Percentiles rank a stretch among this genome's conserved stretches.
phyloP scores from a whole-genome alignment of 176 grass and related monocot genomes.

The Echinochloa phyllopogon region DNA sequence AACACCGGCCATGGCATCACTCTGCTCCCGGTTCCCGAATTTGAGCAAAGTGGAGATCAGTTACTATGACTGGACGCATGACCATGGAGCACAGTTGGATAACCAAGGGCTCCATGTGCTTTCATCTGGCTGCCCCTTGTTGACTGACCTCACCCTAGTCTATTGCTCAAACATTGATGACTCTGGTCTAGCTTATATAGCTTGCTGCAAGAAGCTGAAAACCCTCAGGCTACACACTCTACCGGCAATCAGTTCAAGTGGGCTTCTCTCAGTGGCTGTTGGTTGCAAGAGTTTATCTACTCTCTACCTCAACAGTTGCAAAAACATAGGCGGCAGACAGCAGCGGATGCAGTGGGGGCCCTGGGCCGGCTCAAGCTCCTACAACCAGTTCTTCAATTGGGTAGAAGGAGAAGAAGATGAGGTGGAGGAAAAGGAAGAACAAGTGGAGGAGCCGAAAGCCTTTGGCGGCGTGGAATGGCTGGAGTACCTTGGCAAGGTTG shows the following conservation, averaged over 20 bases:
- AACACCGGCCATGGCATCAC: constrained; percentile 47
- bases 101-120: constrained; percentile 52
- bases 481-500: constrained; percentile 55
- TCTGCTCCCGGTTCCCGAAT: constrained; percentile 55
- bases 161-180: constrained; percentile 62
- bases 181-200: constrained; percentile 53
- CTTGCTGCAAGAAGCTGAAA: constrained; percentile 52
- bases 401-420: too few species aligned
- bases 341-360: too few species aligned
- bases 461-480: constrained; percentile 49
- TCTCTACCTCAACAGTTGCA: constrained; percentile 52
- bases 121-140: constrained; percentile 42
- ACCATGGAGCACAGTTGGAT: constrained; percentile 50
- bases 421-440: too few species aligned
- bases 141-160: constrained; percentile 59
- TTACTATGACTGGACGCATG: constrained; percentile 59
- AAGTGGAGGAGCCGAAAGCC: too few species aligned
- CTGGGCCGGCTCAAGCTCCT: too few species aligned
- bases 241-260: constrained; percentile 50
- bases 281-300: constrained; percentile 60
- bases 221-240: constrained; percentile 41
- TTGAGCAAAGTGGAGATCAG: constrained; percentile 61
- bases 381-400: too few species aligned
- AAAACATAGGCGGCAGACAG: background rate
- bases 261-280: constrained; percentile 53